A percentile compares a stretch with the other conserved stretches of the same genome.
Evolutionary conservation across 129 eudicot genomes (phyloP).

Genomic region (Saposhnikovia divaricata): DNA sequence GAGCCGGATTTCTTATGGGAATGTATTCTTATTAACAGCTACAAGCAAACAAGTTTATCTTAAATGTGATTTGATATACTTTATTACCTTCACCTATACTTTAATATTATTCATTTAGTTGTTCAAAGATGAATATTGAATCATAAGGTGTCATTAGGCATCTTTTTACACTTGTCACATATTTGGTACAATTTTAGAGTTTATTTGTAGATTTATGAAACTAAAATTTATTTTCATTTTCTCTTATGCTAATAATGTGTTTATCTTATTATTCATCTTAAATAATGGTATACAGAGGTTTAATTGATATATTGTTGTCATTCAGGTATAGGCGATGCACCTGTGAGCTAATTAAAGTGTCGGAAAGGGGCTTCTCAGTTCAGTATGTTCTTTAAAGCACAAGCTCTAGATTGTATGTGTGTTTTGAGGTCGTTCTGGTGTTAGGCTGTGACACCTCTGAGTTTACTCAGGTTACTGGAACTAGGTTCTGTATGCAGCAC

Average conservation of each 20-base stretch:
- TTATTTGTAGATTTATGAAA: not conserved
- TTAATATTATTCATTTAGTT: not conserved
- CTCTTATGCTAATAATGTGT: not conserved
- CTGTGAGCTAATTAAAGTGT: not conserved
- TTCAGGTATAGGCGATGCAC: slow-evolving; percentile 23
- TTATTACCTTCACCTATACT: too few species aligned
- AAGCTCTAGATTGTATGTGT: slow-evolving; percentile 1
- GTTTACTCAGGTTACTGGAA: not conserved
- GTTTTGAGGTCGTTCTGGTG: slow-evolving; percentile 18
- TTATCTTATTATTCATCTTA: not conserved
- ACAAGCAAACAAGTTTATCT: not conserved
- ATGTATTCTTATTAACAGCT: not conserved
- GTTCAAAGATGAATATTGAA: too few species aligned
- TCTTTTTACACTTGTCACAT: too few species aligned
- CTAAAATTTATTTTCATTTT: not conserved
- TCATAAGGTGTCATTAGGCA: too few species aligned
- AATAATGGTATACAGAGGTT: not conserved
- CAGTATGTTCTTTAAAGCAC: not conserved
- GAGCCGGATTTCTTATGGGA: not conserved
- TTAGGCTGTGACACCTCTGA: not conserved
- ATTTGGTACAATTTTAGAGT: too few species aligned
- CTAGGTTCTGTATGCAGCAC: slow-evolving; percentile 5
- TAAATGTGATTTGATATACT: too few species aligned
- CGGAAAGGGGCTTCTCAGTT: not conserved
- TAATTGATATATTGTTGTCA: not conserved